phyloP scores from a whole-genome alignment of 176 grass and related monocot genomes.

The Coix lacrymajobi region DNA sequence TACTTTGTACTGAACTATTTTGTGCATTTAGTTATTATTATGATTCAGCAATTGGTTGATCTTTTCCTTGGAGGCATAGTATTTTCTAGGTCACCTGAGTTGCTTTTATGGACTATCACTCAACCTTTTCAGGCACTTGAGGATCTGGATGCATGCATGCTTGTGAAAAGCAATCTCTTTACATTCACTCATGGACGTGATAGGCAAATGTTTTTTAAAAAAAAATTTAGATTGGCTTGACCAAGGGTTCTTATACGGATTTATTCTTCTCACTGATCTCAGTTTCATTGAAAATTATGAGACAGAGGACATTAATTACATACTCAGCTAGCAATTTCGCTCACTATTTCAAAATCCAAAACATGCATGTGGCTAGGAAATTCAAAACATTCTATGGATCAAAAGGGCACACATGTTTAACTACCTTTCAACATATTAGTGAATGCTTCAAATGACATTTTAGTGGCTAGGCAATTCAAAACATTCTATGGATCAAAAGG shows the following conservation, averaged over 20 bases:
- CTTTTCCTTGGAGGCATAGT: background rate
- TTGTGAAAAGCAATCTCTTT: constrained; percentile 2
- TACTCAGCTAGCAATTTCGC: background rate
- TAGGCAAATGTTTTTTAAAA: background rate
- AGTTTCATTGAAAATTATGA: background rate
- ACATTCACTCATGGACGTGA: background rate
- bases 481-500: background rate
- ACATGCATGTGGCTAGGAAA: background rate
- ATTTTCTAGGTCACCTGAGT: background rate
- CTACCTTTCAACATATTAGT: background rate
- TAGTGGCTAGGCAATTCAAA: background rate
- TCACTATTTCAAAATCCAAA: background rate
- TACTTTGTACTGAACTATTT: background rate
- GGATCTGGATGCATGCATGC: constrained; percentile 1
- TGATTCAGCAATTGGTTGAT: background rate
- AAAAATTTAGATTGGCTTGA: background rate
- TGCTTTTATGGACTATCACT: background rate
- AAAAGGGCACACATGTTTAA: background rate
- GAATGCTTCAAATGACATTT: background rate
- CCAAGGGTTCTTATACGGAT: background rate
- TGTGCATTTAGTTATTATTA: background rate
- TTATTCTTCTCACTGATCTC: constrained; percentile 5
- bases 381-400: background rate
- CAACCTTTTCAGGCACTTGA: background rate
- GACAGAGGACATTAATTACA: background rate